Evolutionary conservation across 2,329 filamentous ascomycete genomes (phyloP).

Genomic region (Ilyonectria robusta): DNA sequence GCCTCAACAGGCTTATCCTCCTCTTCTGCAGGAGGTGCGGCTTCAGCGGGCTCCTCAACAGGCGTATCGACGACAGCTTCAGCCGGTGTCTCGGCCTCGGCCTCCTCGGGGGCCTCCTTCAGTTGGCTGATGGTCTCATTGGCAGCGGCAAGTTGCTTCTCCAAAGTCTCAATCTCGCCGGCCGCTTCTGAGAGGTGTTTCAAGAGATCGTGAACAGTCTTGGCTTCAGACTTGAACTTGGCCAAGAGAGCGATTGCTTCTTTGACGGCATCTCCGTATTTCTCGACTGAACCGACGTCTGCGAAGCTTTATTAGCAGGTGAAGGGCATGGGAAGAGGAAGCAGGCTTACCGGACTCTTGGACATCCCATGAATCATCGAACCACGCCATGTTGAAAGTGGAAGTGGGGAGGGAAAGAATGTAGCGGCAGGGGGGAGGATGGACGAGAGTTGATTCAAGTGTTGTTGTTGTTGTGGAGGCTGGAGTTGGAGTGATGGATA

Average conservation of each 20-base stretch:
- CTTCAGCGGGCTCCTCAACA: neutral
- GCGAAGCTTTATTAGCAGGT: slow-evolving; percentile 14
- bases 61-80: too few relatives aligned
- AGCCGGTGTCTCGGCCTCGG: neutral
- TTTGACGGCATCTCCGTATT: slow-evolving; percentile 32
- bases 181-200: slow-evolving; percentile 31
- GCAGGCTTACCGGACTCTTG: slow-evolving; percentile 28
- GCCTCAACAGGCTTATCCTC: neutral
- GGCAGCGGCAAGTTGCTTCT: slow-evolving; percentile 27
- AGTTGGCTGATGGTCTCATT: slow-evolving; percentile 13
- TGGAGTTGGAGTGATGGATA: slow-evolving; percentile 5
- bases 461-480: slow-evolving; percentile 5
- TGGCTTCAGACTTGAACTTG: slow-evolving; percentile 31
- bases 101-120: slow-evolving; percentile 8
- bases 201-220: slow-evolving; percentile 34
- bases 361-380: slow-evolving; percentile 36
- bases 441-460: neutral
- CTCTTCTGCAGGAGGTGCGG: neutral
- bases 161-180: slow-evolving; percentile 25
- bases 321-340: neutral
- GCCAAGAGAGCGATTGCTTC: slow-evolving; percentile 28
- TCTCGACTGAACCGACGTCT: slow-evolving; percentile 29
- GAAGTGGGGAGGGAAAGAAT: neutral
- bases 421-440: neutral
- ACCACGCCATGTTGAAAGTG: slow-evolving; percentile 33